Evolutionary conservation across 148 eudicot genomes (phyloP).

Genomic region (Amaranthus hypochondriacus): DNA sequence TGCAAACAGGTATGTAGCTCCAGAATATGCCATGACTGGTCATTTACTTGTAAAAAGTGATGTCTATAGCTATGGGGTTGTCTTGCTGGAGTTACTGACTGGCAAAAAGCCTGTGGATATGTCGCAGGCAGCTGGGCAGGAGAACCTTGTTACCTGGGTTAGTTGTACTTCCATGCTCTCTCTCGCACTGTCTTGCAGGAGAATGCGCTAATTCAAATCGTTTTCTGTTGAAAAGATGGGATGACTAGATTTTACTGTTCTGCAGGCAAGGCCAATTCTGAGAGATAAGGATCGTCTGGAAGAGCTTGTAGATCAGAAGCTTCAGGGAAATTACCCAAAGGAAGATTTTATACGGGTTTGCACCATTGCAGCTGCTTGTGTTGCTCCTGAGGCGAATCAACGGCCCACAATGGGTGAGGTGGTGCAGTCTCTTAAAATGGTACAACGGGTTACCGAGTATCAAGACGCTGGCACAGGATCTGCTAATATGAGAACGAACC

Average conservation of each 20-base stretch:
- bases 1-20: constrained; percentile 80
- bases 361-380: constrained; percentile 96
- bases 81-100: constrained; percentile 82
- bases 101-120: constrained; percentile 96
- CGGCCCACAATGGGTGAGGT: constrained; percentile 99
- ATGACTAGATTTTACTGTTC: constrained; percentile 9
- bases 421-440: constrained; percentile 96
- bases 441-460: constrained; percentile 68
- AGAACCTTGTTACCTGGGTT: constrained; percentile 97
- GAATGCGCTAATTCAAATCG: not conserved
- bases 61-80: constrained; percentile 97
- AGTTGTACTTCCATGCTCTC: constrained; percentile 22
- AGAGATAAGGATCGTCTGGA: constrained; percentile 81
- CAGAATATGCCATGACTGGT: constrained; percentile 99
- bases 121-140: constrained; percentile 92
- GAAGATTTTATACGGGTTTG: constrained; percentile 89
- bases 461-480: constrained; percentile 48
- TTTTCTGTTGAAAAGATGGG: not conserved
- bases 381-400: constrained; percentile 83
- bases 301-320: constrained; percentile 72
- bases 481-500: constrained; percentile 41
- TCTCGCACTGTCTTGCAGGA: not conserved
- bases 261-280: constrained; percentile 81
- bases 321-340: constrained; percentile 67
- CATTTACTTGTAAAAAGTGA: constrained; percentile 95